Evolutionary conservation across 768 basidiomycete genomes (phyloP).

Genomic region (Termitomyces sp.): DNA sequence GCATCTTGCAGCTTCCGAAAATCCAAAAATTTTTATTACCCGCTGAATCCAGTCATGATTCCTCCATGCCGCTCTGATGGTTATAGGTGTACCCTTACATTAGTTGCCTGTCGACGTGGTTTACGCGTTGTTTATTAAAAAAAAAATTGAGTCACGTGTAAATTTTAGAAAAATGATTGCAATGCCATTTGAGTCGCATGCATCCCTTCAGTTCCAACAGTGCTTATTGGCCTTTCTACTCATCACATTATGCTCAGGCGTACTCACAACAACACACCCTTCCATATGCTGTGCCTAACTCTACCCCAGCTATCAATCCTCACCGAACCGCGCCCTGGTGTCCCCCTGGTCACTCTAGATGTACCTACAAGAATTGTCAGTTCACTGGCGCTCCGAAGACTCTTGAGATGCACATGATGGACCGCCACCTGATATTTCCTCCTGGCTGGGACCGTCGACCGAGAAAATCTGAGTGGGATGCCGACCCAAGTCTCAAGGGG

Average conservation of each 20-base stretch:
- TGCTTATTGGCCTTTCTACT: slow-evolving; percentile 10
- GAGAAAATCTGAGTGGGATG: slow-evolving; percentile 65
- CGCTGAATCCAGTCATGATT: slow-evolving; percentile 8
- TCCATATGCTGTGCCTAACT: not conserved
- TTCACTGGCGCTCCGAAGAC: slow-evolving; percentile 68
- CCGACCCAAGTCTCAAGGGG: slow-evolving; percentile 80
- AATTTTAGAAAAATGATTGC: not conserved
- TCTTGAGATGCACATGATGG: slow-evolving; percentile 83
- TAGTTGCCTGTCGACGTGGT: slow-evolving; percentile 13
- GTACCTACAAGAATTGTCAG: slow-evolving; percentile 56
- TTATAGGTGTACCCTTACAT: slow-evolving; percentile 13
- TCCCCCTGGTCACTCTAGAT: slow-evolving; percentile 54
- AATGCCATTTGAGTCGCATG: not conserved
- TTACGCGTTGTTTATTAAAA: slow-evolving; percentile 11
- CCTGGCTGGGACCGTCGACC: slow-evolving; percentile 58
- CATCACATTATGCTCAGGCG: slow-evolving; percentile 17
- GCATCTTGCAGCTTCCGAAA: slow-evolving; percentile 11
- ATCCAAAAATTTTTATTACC: slow-evolving; percentile 8
- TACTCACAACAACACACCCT: slow-evolving; percentile 5
- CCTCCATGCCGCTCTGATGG: slow-evolving; percentile 4
- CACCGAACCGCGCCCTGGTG: slow-evolving; percentile 40
- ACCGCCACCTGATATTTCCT: slow-evolving; percentile 82
- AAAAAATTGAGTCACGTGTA: slow-evolving; percentile 15
- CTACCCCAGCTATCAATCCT: not conserved
- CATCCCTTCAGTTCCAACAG: not conserved